Evolutionary conservation across 169 alveolate species (phyloP).

Genomic region (Amoebophrya sp.): DNA sequence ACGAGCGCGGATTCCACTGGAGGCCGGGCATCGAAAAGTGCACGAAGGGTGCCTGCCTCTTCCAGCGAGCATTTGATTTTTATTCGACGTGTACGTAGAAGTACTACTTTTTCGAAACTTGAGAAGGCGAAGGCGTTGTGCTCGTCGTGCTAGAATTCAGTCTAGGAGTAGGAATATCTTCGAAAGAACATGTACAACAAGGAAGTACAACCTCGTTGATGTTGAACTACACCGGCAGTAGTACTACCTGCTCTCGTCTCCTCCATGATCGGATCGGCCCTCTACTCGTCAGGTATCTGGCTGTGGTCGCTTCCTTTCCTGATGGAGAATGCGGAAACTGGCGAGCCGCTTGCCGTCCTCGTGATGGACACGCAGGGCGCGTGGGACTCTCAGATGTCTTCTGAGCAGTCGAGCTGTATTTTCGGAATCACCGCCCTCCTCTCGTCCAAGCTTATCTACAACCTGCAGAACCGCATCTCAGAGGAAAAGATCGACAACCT

Average conservation of each 20-base stretch:
- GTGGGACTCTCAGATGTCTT: constrained; percentile 18
- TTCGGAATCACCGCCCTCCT: constrained; percentile 12
- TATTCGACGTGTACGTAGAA: no score
- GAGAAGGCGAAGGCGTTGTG: no score
- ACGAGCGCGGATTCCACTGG: constrained; percentile 15
- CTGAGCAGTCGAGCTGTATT: neutral
- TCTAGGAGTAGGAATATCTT: no score
- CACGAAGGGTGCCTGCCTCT: neutral
- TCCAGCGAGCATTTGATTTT: no score
- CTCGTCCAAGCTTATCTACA: neutral
- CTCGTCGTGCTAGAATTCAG: no score
- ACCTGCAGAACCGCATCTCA: neutral
- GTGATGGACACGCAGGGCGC: constrained; percentile 24
- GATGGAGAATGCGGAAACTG: neutral
- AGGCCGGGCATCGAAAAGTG: constrained; percentile 14
- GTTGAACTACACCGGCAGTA: no score
- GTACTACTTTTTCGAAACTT: no score
- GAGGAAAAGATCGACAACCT: constrained; percentile 2
- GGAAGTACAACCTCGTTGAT: no score
- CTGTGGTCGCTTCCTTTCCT: constrained; percentile 10
- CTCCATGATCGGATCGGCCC: no score
- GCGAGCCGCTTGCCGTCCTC: neutral
- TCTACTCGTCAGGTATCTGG: constrained; percentile 12
- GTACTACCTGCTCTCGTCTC: no score
- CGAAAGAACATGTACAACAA: no score